These are phyloP conservation scores for Macrocystidia cucumis DNA, from an alignment of 1,284 basidiomycete species.

Conservation along the genomic window DNA sequence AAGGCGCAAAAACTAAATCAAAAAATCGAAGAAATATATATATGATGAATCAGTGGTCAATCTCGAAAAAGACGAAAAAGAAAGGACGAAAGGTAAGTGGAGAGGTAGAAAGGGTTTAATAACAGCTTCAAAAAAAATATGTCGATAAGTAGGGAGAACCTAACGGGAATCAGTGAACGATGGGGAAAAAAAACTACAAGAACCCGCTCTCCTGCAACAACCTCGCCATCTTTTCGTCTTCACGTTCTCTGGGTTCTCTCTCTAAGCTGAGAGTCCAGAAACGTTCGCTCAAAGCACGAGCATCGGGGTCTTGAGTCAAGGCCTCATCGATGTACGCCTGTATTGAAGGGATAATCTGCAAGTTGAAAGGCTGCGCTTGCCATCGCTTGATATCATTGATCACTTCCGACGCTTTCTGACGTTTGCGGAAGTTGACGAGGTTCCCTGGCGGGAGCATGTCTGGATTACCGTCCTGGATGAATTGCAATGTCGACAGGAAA, in stretches of 20 bases:
- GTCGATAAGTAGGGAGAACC: no score
- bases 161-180: no score
- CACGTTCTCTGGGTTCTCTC: conserved; percentile 88
- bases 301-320: conserved; percentile 55
- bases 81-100: no score
- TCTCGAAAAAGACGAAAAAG: no score
- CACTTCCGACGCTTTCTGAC: conserved; percentile 89
- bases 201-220: conserved; percentile 87
- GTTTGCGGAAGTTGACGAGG: conserved; percentile 95
- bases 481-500: conserved; percentile 92
- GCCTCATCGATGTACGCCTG: conserved; percentile 75
- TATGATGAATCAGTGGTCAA: no score
- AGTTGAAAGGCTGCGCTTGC: conserved; percentile 88
- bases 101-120: no score
- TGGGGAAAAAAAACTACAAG: conserved; percentile 46
- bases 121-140: no score
- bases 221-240: conserved; percentile 90
- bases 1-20: no score
- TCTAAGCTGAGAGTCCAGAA: conserved; percentile 84
- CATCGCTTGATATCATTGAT: conserved; percentile 96
- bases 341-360: conserved; percentile 63
- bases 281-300: conserved; percentile 54
- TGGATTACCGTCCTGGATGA: conserved; percentile 98
- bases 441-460: conserved; percentile 73
- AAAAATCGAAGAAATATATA: no score